Conservation (phyloP, 2,329 filamentous ascomycete genomes). For the Colletotrichum sojae region DNA sequence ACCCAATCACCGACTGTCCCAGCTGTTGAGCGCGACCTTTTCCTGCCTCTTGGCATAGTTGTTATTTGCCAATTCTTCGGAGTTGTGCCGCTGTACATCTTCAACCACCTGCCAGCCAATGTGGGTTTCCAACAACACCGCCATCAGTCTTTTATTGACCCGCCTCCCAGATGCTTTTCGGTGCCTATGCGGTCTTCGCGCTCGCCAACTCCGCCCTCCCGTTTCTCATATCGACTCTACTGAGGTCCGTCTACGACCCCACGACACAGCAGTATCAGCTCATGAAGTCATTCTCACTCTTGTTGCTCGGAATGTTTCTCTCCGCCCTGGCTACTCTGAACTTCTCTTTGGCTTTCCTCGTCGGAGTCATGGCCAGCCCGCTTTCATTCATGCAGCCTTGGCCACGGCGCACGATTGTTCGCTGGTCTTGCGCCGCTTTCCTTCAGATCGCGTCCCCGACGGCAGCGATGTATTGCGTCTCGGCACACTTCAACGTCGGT, state of each 20-base stretch:
- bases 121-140: conserved; percentile 61
- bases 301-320: conserved; percentile 91
- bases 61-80: conserved; percentile 81
- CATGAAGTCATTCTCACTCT: conserved; percentile 91
- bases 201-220: conserved; percentile 70
- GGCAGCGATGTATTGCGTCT: conserved; percentile 65
- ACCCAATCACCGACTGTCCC: conserved; percentile 3
- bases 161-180: conserved; percentile 25
- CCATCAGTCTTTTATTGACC: neutral
- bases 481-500: conserved; percentile 54
- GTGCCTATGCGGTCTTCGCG: conserved; percentile 71
- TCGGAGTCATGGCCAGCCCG: conserved; percentile 84
- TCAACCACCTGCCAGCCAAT: conserved; percentile 79
- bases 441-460: conserved; percentile 75
- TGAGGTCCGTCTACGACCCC: conserved; percentile 66
- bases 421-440: conserved; percentile 62
- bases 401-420: conserved; percentile 53
- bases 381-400: conserved; percentile 79
- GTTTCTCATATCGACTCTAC: conserved; percentile 66
- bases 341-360: conserved; percentile 89
- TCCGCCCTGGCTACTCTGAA: conserved; percentile 95
- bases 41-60: conserved; percentile 82
- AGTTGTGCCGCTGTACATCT: conserved; percentile 85
- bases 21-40: conserved; percentile 74
- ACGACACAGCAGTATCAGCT: conserved; percentile 81